Evolutionary conservation across 306 rosid genomes (phyloP), one percentile per base, ranked within the genome.

Genomic region (Gleditsia sinensis): DNA sequence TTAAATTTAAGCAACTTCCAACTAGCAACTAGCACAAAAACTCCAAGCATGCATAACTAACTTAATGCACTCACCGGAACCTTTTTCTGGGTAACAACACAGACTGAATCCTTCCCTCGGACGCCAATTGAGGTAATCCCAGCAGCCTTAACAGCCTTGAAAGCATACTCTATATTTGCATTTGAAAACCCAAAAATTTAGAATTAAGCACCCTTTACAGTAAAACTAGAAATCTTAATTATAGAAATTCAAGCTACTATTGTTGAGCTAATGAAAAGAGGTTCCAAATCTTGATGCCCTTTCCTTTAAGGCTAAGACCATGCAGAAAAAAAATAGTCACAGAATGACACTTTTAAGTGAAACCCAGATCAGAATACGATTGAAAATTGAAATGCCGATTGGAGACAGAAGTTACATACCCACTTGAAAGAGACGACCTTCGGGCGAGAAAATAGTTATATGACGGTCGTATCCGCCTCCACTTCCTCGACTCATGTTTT

Each of bases 401-500:
- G 42, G 23, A 50, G 42, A 4, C 21, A 5, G 57, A 24, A 36
- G 28, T 13, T 0, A 60, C 86, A 43, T 72, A 88, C 93, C 91
- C 2, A 82, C 83, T 84, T 86, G 99, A 63, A 94, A 94, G 50
- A 94, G 90, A 67, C 99, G 99, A 8, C 99, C 99, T 65, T 94
- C 99, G 0, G 99, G 99, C 11, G 99, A 94, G 92, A 94, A 94
- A 63, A 94, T 94, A 16, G 99, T 94, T 82, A 94, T 94, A 74
- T 94, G 99, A 51, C 99, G 98, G 51, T 94, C 98, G 36, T 94
- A 94, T 24, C 99, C 97, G 9, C 96, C 99, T 77, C 99, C 99
- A 36, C 99, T 94, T 66, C 98, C 93, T 63, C 93, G 83, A 82
- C 93, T 88, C 93, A 86, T 88, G 42, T 34, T 61, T 65, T 76